These are phyloP conservation scores for Ophiostoma sp. DNA, from an alignment of 2,329 filamentous ascomycete species.

Conservation along the genomic window DNA sequence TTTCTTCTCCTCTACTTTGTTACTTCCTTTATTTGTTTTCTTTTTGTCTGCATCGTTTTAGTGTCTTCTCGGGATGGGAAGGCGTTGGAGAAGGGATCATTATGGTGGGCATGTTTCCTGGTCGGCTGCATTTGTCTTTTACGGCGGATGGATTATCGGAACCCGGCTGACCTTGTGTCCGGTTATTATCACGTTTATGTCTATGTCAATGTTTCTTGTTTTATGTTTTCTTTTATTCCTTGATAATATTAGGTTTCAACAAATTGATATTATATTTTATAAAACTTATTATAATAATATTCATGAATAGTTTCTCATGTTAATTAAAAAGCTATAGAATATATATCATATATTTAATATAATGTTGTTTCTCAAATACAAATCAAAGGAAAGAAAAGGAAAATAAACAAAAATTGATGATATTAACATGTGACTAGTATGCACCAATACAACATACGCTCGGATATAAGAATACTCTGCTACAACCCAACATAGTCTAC, in stretches of 20 bases:
- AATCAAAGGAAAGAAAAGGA: background rate
- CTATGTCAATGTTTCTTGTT: background rate
- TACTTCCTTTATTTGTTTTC: background rate
- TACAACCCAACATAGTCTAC: background rate
- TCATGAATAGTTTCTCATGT: background rate
- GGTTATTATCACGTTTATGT: background rate
- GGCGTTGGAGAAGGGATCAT: slow-evolving; percentile 9
- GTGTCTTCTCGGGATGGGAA: slow-evolving; percentile 11
- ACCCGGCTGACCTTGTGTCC: background rate
- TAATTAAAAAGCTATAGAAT: background rate
- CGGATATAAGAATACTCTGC: background rate
- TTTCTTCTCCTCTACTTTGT: background rate
- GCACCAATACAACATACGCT: background rate
- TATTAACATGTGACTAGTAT: background rate
- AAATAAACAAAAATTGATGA: background rate
- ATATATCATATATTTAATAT: background rate
- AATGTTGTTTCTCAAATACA: background rate
- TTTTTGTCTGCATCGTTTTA: background rate
- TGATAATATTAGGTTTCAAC: background rate
- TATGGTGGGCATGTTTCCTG: background rate
- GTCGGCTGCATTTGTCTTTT: background rate
- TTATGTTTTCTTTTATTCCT: background rate
- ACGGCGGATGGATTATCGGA: background rate
- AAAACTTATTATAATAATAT: background rate
- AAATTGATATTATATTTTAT: background rate